Base-by-base conservation (phyloP, 2,329 filamentous ascomycete genomes). In the Diplodia corticola region DNA sequence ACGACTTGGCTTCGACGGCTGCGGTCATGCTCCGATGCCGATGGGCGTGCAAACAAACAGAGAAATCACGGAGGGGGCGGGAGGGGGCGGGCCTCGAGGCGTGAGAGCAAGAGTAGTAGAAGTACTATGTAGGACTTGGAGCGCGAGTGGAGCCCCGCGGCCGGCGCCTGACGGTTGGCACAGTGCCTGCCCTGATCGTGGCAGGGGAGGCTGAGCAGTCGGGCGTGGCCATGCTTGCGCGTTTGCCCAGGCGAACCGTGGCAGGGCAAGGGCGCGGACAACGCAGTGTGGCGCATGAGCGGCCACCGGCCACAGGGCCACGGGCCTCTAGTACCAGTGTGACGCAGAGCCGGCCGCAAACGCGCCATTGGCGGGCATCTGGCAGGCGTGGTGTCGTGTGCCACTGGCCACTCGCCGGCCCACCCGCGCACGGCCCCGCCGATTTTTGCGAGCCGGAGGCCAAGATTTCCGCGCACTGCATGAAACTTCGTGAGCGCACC, bases 1-100 rank as follows among this genome's bases (percentile, higher is more conserved):
- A 83, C 53, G 94, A 98, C 72, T 86, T 88, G 71, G 94, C 95
- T 83, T 97, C 91, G 72, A 95, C 83, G 65, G 75, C 72, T 17
- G 71, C 71, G 51, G 72, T 59, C 65, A 67, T 67, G 59, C 40
- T 64, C 24, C 12, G 30, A 13, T 35, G 26, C 48, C 40, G 28
- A 17, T 20, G 40, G 63, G 50, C 51, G 48, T 17, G 26, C 22
- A 40, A 59, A 37, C 53, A 59, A 48, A 49, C 30, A 46, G 35
- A 13, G 22, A 24, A 22, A 33, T 26, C 40, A 35, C 57, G 17
- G 57, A 30, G 49, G 15, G 22, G 4, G 30, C 22, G 33, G 33
- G 28, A 44, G 24, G 15, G 30, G 46, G n/a, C 20, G 35, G 59
- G 17, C 33, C 17, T 20, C 10, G 22, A 24, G 22, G 60, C n/a